A percentile compares a stretch with the other conserved stretches of the same genome.
phyloP scores from a whole-genome alignment of 1,139 yeast species.

The Debaryomycetaceae sp. region DNA sequence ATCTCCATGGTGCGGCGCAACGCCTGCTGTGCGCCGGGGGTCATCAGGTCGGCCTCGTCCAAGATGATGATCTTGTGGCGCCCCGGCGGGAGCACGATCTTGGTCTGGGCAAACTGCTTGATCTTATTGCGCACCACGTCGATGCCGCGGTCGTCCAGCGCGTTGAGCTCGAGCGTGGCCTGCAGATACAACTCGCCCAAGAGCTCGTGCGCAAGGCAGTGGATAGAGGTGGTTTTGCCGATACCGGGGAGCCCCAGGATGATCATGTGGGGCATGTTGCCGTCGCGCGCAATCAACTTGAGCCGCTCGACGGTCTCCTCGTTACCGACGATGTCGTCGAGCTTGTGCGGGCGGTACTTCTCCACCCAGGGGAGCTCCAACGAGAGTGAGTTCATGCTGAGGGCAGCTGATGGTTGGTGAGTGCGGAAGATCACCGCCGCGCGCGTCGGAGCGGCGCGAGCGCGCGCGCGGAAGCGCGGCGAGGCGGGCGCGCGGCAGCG shows the following conservation, averaged over 20 bases:
- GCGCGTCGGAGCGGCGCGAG: not conserved
- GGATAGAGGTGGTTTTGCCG: slow-evolving; percentile 92
- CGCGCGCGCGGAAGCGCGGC: no score
- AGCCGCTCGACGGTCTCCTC: slow-evolving; percentile 84
- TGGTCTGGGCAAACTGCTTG: slow-evolving; percentile 67
- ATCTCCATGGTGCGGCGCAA: slow-evolving; percentile 95
- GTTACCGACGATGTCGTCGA: slow-evolving; percentile 90
- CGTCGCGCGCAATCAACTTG: slow-evolving; percentile 81
- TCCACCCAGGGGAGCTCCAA: slow-evolving; percentile 75
- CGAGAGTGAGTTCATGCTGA: slow-evolving; percentile 15
- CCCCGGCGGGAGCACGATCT: slow-evolving; percentile 52
- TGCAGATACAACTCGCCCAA: slow-evolving; percentile 67
- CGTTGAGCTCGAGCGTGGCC: slow-evolving; percentile 79
- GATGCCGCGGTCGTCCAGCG: slow-evolving; percentile 48
- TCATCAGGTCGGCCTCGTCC: slow-evolving; percentile 98
- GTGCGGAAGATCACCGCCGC: not conserved
- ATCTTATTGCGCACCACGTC: slow-evolving; percentile 47
- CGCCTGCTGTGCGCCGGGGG: slow-evolving; percentile 98
- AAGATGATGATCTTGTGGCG: slow-evolving; percentile 82
- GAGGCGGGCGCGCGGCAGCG: no score
- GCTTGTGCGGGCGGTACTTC: slow-evolving; percentile 77
- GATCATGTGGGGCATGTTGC: slow-evolving; percentile 95
- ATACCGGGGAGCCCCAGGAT: slow-evolving; percentile 95
- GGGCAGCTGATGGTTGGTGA: not conserved
- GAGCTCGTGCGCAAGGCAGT: slow-evolving; percentile 82